Conservation (phyloP, 768 basidiomycete genomes). For the Dendrothele bispora region DNA sequence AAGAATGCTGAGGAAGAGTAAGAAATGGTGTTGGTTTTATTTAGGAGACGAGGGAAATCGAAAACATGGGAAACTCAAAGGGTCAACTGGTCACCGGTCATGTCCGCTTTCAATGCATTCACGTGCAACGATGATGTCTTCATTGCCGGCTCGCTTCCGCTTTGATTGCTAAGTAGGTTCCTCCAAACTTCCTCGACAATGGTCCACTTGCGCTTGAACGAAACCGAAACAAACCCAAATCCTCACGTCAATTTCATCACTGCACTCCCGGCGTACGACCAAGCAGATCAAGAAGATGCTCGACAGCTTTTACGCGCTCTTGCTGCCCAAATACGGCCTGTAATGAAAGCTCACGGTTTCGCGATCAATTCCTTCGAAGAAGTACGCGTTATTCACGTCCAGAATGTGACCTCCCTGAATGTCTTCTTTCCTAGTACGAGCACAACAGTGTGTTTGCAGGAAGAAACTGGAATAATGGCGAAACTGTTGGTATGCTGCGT, state of each 20-base stretch:
- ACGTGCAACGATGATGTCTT: too few species aligned
- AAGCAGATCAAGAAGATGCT: conserved; percentile 57
- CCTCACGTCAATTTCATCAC: conserved; percentile 76
- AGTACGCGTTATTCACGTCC: conserved; percentile 37
- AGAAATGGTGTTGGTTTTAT: too few species aligned
- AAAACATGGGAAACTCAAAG: too few species aligned
- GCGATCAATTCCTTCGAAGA: conserved; percentile 79
- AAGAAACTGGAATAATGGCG: conserved; percentile 83
- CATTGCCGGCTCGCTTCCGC: too few species aligned
- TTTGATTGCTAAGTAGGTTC: too few species aligned
- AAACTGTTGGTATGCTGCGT: conserved; percentile 60
- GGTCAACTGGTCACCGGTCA: too few species aligned
- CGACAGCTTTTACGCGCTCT: conserved; percentile 73
- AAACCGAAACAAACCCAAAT: conserved; percentile 70
- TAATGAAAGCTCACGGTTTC: conserved; percentile 83
- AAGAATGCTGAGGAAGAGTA: too few species aligned
- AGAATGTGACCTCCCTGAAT: neutral
- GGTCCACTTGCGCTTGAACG: conserved; percentile 77
- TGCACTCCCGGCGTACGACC: conserved; percentile 43
- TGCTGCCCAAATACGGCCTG: conserved; percentile 79
- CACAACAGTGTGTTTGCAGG: conserved; percentile 78
- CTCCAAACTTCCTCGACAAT: conserved; percentile 32
- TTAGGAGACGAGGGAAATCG: too few species aligned
- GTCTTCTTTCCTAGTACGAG: conserved; percentile 59
- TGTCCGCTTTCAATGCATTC: too few species aligned